Evolutionary conservation across 768 basidiomycete genomes (phyloP).

Genomic region (Suillus fuscotomentosus): DNA sequence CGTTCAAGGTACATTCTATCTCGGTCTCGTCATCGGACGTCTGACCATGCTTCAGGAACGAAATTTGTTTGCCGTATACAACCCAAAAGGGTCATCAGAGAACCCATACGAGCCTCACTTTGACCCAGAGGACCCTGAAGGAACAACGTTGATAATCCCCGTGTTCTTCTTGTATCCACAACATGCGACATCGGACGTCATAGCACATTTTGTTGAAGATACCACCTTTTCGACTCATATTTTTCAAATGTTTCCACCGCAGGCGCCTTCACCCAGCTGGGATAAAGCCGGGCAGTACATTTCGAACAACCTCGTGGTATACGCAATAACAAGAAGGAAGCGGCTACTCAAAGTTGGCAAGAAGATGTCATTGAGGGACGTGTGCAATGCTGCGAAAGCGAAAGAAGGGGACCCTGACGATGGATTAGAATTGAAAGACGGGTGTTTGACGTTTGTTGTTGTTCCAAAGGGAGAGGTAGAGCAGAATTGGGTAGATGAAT

Average conservation of each 20-base stretch:
- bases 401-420: conserved; percentile 63
- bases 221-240: conserved; percentile 81
- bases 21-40: conserved; percentile 1
- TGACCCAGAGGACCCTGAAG: conserved; percentile 60
- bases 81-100: conserved; percentile 45
- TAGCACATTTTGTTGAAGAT: conserved; percentile 82
- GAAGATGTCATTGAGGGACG: conserved; percentile 82
- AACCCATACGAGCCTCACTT: conserved; percentile 66
- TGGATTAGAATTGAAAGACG: conserved; percentile 82
- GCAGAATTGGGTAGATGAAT: conserved; percentile 84
- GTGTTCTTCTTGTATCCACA: conserved; percentile 94
- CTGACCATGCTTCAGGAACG: conserved; percentile 53
- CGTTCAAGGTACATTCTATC: conserved; percentile 53
- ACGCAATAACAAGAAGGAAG: conserved; percentile 75
- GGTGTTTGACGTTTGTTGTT: conserved; percentile 77
- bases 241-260: conserved; percentile 78
- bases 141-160: conserved; percentile 71
- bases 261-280: conserved; percentile 68
- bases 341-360: conserved; percentile 88
- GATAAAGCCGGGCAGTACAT: conserved; percentile 70
- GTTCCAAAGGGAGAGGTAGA: conserved; percentile 77
- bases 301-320: conserved; percentile 65
- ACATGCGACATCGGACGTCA: conserved; percentile 84
- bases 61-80: conserved; percentile 60
- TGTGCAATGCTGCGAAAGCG: conserved; percentile 60